Base-by-base conservation (phyloP, 2,329 filamentous ascomycete species). In the Drechslerella coelobrocha region DNA sequence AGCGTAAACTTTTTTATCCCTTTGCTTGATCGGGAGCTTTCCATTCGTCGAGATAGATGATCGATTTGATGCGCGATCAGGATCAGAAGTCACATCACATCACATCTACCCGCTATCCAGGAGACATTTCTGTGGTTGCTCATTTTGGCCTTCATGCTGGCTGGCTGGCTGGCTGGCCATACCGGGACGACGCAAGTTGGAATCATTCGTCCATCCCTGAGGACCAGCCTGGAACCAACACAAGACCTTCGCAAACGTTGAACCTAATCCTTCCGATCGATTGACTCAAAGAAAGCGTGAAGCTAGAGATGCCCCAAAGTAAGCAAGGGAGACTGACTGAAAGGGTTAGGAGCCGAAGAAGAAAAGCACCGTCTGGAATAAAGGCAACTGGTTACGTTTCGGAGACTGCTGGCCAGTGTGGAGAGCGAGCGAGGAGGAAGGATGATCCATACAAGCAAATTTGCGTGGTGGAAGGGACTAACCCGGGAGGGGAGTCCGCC, bases 361-460 rank as follows among this genome's bases (percentile, higher is more conserved):
- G 54, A 57, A 45, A 50, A 43, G 53, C 34, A 31, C 34, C 51
- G 51, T 24, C 43, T 53, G 31, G 21, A 51, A 45, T 50, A 29
- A 61, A 51, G 48, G 54, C 54, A 48, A 37, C 45, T 61, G 62
- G 48, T 12, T 29, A 65, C 52, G 53, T 53, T 52, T 47, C 34
- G 34, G 34, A 39, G 48, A n/a, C n/a, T n/a, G n/a, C n/a, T n/a
- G 43, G 53, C 53, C 45, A 27, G 43, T 53, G 61, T 56, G 55
- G 62, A 43, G 62, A 50, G 48, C 48, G 47, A 50, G 12, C 19
- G 43, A 51, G 55, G 50, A 54, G 55, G 62, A 68, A 60, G 62
- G 62, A 60, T 68, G 62, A 68, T 55, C 62, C 62, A 61, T 61
- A 60, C 62, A 61, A 43, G 50, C 62, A 68, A 68, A 68, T 68